Evolutionary conservation across 106 monocot species (phyloP), one percentile per base, ranked within the genome.

Genomic region (Ottelia alismoides): DNA sequence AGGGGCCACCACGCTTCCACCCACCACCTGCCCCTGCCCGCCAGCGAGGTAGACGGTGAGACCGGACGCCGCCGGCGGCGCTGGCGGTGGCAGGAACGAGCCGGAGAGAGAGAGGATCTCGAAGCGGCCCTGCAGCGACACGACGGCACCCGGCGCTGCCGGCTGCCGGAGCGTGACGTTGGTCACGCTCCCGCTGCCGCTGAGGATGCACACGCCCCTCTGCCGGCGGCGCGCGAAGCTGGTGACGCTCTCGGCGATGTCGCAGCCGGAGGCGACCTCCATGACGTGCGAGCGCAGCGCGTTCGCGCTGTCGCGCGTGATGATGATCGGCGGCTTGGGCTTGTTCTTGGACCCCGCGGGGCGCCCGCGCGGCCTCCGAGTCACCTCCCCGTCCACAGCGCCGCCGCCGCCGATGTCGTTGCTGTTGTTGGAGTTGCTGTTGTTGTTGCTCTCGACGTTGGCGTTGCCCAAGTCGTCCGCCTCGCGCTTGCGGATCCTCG

Each of bases 301-400:
- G 77, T 77, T 77, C n/a, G 82, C 67, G 74, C 82, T 83, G 58
- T 83, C 82, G 10, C 74, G 73, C 25, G 77, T 67, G 69, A 82
- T 82, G 49, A 82, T 77, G 35, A 82, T 77, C 2, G 82, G 82
- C 4, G 82, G 77, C 35, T 77, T 83, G 20, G 82, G 82, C 56
- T 71, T 83, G 74, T 83, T 83, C 82, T 77, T 83, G 24, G 82
- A 83, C 11, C 82, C 82, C 0, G 82, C 66, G 1, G 82, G 82
- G 1, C 82, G 58, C 17, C 82, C 82, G 1, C 77, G 77, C 0
- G 82, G 74, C 0, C 82, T 70, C 4, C 71, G 77, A 12, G 40
- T 58, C 14, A 53, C 63, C 22, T 77, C 66, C 1, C 65, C 74
- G 11, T 16, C 56, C 18, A 27, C 31, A 2, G 18, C 28, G 10